Evolutionary conservation across 2,329 filamentous ascomycete species (phyloP), one percentile per base, ranked within the genome.

Genomic region (Didymella sp.): DNA sequence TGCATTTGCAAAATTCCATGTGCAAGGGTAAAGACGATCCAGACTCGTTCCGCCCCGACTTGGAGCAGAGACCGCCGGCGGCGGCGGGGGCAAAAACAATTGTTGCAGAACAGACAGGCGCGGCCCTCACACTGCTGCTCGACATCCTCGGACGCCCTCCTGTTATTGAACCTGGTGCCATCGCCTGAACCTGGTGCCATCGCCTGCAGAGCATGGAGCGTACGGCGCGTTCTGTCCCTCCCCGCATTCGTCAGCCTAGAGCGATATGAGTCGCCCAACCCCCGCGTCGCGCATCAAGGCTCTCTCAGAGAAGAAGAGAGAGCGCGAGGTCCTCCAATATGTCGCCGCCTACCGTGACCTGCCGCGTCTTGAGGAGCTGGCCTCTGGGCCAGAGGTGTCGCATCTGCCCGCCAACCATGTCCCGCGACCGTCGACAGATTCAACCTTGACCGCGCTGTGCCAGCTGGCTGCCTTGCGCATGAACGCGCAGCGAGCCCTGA

Each of bases 401-500:
- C 11, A 21, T 15, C 47, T 67, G 5, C 67, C 66, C 9, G 12
- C 17, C n/a, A 35, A 49, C 17, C 61, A 70, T 57, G 38, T 54
- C 13, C 59, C 73, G 21, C 65, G 49, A 27, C 45, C 53, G 4
- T 72, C 69, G 13, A 49, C 43, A 4, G 73, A 76, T 50, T 63
- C 71, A 27, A 67, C 71, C 15, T 63, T 77, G 11, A 71, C 65
- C 5, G 72, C 73, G 24, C 67, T 76, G 44, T 72, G 68, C 21
- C 76, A 78, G 58, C 64, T 77, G 28, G 72, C 72, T 3, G 63
- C 72, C 2, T 60, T 76, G 27, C 69, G 73, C 15, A 65, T 77
- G 37, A 59, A 66, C n/a, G 70, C 62, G 15, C 56, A 66, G 24
- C 68, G 76, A 17, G 67, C 73, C 27, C 68, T 76, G 62, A 62